Evolutionary conservation across 2,329 filamentous ascomycete genomes (phyloP).

Genomic region (Dactylellina parvicollis): DNA sequence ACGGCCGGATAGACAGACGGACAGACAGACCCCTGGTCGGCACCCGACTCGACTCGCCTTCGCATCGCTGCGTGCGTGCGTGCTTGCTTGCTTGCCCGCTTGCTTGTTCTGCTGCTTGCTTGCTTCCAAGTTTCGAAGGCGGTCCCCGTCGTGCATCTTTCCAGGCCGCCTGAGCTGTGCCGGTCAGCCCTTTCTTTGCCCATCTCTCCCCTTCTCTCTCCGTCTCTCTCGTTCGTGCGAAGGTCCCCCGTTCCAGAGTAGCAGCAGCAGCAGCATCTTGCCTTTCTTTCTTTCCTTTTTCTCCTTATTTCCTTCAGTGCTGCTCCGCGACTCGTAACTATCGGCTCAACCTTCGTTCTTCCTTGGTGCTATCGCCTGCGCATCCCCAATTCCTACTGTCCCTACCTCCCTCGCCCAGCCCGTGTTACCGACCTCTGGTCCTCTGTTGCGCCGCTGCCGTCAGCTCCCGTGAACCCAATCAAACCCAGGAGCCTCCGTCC

Average conservation of each 20-base stretch:
- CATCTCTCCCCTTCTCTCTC: constrained; percentile 3
- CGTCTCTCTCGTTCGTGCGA: constrained; percentile 56
- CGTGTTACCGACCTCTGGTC: constrained; percentile 57
- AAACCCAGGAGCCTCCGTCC: constrained; percentile 59
- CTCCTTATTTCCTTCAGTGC: constrained; percentile 40
- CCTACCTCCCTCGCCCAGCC: constrained; percentile 56
- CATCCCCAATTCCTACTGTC: constrained; percentile 54
- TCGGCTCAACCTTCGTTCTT: constrained; percentile 32
- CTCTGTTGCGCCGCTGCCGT: constrained; percentile 60
- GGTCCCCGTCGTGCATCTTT: no score
- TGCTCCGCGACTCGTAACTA: neutral
- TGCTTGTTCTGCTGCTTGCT: constrained; percentile 12
- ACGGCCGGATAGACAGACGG: constrained; percentile 1
- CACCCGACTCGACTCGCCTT: neutral
- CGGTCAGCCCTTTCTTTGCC: neutral
- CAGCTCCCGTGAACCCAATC: constrained; percentile 59
- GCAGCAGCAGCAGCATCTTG: no score
- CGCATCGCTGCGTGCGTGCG: neutral
- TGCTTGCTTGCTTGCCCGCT: neutral
- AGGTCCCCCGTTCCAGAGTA: constrained; percentile 35
- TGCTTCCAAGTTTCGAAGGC: constrained; percentile 11
- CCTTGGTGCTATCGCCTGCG: constrained; percentile 4
- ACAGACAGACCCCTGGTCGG: constrained; percentile 33
- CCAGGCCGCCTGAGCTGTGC: neutral
- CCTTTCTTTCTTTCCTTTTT: constrained; percentile 55